Evolutionary conservation across 2,329 filamentous ascomycete genomes (phyloP).

Genomic region (Hymenoscyphus repandus): DNA sequence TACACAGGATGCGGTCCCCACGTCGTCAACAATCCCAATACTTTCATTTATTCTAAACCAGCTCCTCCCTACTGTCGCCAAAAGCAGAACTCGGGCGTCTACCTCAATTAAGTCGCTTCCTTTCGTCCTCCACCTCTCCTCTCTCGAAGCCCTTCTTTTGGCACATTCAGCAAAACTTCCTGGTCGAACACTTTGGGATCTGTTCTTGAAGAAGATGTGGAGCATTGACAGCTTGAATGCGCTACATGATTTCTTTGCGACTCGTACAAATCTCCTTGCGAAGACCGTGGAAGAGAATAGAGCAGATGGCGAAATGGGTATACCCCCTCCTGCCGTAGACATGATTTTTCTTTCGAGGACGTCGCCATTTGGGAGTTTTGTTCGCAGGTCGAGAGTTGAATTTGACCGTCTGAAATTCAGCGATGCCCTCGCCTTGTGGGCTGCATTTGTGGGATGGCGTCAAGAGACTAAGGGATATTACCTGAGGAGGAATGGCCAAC

Average conservation of each 20-base stretch:
- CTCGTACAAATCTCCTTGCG: conserved; percentile 51
- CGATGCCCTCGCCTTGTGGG: conserved; percentile 75
- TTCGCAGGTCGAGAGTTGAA: conserved; percentile 72
- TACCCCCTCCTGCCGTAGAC: conserved; percentile 41
- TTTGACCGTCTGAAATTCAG: conserved; percentile 76
- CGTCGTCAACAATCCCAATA: conserved; percentile 65
- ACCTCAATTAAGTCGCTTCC: conserved; percentile 13
- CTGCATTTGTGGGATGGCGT: conserved; percentile 73
- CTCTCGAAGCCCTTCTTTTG: conserved; percentile 54
- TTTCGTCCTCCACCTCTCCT: conserved; percentile 48
- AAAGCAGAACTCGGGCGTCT: conserved; percentile 11
- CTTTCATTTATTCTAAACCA: conserved; percentile 75
- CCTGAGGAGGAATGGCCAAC: conserved; percentile 46
- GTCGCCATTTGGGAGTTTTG: conserved; percentile 76
- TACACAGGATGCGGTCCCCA: conserved; percentile 62
- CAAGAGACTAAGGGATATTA: conserved; percentile 63
- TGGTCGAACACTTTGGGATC: conserved; percentile 80
- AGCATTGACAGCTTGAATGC: conserved; percentile 74
- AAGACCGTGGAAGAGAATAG: conserved; percentile 58
- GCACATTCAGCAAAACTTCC: conserved; percentile 54
- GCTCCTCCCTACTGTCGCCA: conserved; percentile 47
- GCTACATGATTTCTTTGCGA: conserved; percentile 70
- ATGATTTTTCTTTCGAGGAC: conserved; percentile 62
- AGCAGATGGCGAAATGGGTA: conserved; percentile 47
- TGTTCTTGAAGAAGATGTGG: conserved; percentile 79